Evolutionary conservation across 2,329 filamentous ascomycete species (phyloP), one percentile per base, ranked within the genome.

Genomic region (Erysiphe pisi): DNA sequence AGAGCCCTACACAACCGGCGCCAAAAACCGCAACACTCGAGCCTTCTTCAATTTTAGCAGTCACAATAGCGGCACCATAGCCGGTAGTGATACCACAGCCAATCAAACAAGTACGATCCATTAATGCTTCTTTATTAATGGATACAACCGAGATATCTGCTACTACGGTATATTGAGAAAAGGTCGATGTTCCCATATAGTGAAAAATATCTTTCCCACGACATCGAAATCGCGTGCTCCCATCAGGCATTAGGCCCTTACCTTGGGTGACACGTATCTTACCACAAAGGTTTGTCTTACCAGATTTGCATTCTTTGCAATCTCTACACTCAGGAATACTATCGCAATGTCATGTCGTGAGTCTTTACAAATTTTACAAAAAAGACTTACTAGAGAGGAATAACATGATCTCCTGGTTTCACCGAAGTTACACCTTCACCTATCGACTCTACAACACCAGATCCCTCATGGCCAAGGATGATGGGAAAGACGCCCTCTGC

Each of bases 301-400:
- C 95, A 63, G 94, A 98, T 85, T 93, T 95, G 91, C 95, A 99
- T 88, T 98, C 98, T 87, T 98, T 98, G 90, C 95, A 99, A 84
- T 98, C 94, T 80, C 89, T 87, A 86, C 95, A 98, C 86, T 98
- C 94, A 80, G 95, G 95, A 71, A 94, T 98, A 87, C 93, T 97
- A 82, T 1, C 47, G 11, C 25, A 8, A 12, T 70, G 58, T 80
- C 28, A 79, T 70, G 28, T 16, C 31, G 11, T 28, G 45, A 31
- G n/a, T 16, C 14, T 7, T 7, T 31, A 80, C 77, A 61, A 61
- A 68, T 68, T 31, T n/a, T 12, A 43, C 11, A 61, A 22, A 12
- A 12, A n/a, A 47, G 11, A 84, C 88, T 78, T 88, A 93, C 90
- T 96, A 96, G 79, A 96, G 91, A 81, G 92, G 92, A 80, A 95